These are phyloP conservation scores for Pseudogymnoascus pannorum DNA, from an alignment of 2,329 filamentous ascomycete genomes.

Conservation along the genomic window DNA sequence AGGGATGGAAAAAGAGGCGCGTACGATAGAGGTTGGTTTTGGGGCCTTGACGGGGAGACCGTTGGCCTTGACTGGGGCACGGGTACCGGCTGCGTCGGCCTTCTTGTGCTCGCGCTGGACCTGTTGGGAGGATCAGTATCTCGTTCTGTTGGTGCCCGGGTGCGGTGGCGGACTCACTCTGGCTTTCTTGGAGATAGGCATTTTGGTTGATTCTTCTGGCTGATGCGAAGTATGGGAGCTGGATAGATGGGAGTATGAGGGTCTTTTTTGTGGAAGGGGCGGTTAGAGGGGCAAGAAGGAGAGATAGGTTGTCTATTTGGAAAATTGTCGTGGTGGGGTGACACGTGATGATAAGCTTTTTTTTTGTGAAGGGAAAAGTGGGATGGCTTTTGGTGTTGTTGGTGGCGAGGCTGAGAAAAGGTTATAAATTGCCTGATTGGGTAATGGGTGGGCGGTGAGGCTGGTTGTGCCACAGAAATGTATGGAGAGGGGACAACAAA, in stretches of 20 bases:
- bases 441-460: conserved; percentile 6
- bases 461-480: background rate
- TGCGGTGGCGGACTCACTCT: conserved; percentile 24
- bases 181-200: conserved; percentile 44
- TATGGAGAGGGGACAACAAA: too few species aligned
- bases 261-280: background rate
- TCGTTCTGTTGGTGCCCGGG: background rate
- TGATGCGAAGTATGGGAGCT: background rate
- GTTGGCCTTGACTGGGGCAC: conserved; percentile 46
- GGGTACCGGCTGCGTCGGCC: conserved; percentile 46
- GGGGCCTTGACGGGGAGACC: conserved; percentile 47
- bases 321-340: background rate
- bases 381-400: background rate
- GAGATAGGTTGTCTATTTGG: background rate
- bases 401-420: conserved; percentile 1
- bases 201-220: conserved; percentile 21
- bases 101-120: conserved; percentile 48
- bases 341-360: conserved; percentile 7
- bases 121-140: conserved; percentile 23
- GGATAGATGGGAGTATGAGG: background rate
- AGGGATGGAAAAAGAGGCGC: conserved; percentile 15
- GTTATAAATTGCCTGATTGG: conserved; percentile 8
- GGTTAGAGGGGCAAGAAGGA: background rate
- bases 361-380: background rate
- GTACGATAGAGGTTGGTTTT: conserved; percentile 44